Evolutionary conservation across 2,329 filamentous ascomycete genomes (phyloP).

Genomic region (Fusarium oxysporum): DNA sequence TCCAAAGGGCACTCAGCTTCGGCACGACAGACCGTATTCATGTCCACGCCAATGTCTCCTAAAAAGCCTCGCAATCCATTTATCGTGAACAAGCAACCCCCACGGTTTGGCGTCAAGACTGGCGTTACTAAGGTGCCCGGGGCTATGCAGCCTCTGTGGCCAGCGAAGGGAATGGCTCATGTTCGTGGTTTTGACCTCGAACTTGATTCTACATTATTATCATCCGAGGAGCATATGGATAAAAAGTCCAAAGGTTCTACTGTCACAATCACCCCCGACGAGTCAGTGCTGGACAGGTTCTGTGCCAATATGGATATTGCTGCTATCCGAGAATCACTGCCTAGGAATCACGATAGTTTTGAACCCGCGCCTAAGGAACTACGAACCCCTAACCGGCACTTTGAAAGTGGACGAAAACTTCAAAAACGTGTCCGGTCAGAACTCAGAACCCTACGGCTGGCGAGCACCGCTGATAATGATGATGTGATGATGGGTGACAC

Average conservation of each 20-base stretch:
- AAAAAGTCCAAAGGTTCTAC: constrained; percentile 65
- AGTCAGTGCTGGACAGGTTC: constrained; percentile 57
- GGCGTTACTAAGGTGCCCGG: constrained; percentile 71
- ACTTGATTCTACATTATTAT: neutral
- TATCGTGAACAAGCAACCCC: constrained; percentile 47
- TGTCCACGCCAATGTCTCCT: constrained; percentile 66
- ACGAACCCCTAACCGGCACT: constrained; percentile 65
- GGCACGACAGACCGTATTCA: constrained; percentile 58
- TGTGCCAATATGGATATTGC: constrained; percentile 44
- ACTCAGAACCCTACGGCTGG: constrained; percentile 51
- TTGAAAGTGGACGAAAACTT: constrained; percentile 68
- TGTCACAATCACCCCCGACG: constrained; percentile 53
- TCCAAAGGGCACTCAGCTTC: constrained; percentile 42
- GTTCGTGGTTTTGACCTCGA: constrained; percentile 61
- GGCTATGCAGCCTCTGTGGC: constrained; percentile 76
- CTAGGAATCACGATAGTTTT: constrained; percentile 53
- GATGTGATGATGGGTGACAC: constrained; percentile 54
- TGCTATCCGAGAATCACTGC: constrained; percentile 45
- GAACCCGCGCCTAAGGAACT: constrained; percentile 60
- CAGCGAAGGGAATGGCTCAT: constrained; percentile 72
- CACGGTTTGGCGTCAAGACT: constrained; percentile 59
- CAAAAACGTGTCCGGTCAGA: constrained; percentile 61
- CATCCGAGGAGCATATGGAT: constrained; percentile 17
- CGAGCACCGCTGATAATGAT: constrained; percentile 12
- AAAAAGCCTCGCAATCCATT: constrained; percentile 53